These are phyloP conservation scores for Schrenkiella parvula DNA, from an alignment of 345 rosid species.

Conservation along the genomic window DNA sequence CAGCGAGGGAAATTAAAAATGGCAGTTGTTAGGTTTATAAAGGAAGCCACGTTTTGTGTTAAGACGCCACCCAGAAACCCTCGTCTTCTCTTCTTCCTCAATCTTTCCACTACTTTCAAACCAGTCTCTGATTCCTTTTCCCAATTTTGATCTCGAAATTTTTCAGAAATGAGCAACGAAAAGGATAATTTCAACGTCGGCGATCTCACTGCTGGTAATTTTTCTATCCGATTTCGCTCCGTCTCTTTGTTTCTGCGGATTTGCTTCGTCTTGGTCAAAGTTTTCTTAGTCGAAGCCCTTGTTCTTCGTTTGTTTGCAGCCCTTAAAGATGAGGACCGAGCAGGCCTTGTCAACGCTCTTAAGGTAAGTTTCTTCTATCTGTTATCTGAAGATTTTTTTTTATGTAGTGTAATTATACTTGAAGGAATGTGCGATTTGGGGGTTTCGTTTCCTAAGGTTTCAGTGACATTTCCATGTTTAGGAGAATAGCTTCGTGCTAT, in stretches of 20 bases:
- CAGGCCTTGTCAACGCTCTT: conserved; percentile 73
- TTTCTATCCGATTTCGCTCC: background rate
- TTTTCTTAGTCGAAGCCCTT: background rate
- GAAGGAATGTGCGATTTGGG: background rate
- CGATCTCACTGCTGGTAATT: conserved; percentile 70
- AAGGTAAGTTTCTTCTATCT: conserved; percentile 51
- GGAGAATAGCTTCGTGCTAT: background rate
- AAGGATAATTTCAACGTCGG: conserved; percentile 61
- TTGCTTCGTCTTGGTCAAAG: background rate
- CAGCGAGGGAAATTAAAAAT: conserved; percentile 32
- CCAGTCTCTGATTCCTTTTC: background rate
- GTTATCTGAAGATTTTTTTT: background rate
- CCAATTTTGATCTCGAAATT: background rate
- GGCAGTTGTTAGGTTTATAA: conserved; percentile 34
- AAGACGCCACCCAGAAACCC: conserved; percentile 37
- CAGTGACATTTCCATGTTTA: background rate
- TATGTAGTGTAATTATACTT: background rate
- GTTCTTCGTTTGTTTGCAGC: conserved; percentile 32
- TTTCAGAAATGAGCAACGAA: conserved; percentile 52
- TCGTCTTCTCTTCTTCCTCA: conserved; percentile 9
- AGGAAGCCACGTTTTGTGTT: conserved; percentile 29
- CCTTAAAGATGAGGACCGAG: conserved; percentile 68
- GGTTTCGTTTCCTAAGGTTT: background rate
- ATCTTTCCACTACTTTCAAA: conserved; percentile 35
- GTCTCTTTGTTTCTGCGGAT: background rate